phyloP scores from a whole-genome alignment of 2,329 filamentous ascomycete genomes.

The Sporothrix pallida region DNA sequence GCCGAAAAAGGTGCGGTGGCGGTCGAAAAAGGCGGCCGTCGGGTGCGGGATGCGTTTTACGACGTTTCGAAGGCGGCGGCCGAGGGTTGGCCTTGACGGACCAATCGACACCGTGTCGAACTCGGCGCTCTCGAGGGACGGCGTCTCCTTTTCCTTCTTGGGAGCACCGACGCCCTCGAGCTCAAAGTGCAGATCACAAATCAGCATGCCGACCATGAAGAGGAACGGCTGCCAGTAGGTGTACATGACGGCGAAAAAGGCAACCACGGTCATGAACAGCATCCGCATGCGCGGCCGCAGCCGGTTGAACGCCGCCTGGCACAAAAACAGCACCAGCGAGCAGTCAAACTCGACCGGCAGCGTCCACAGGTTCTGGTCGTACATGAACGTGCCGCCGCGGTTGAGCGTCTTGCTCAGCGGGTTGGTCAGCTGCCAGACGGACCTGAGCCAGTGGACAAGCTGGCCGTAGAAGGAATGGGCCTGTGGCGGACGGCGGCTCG shows the following conservation, averaged over 20 bases:
- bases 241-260: constrained; percentile 33
- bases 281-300: constrained; percentile 36
- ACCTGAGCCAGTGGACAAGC: constrained; percentile 35
- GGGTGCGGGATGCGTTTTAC: background rate
- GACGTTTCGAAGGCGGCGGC: background rate
- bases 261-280: constrained; percentile 35
- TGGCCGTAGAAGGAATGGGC: constrained; percentile 23
- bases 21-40: background rate
- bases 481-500: constrained; percentile 35
- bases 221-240: constrained; percentile 43
- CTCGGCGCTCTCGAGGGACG: background rate
- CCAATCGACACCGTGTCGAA: constrained; percentile 26
- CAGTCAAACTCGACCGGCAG: constrained; percentile 48
- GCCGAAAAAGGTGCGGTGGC: constrained; percentile 51
- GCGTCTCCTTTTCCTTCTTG: background rate
- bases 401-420: constrained; percentile 36
- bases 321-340: constrained; percentile 46
- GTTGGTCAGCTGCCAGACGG: constrained; percentile 32
- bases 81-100: background rate
- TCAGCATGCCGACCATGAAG: constrained; percentile 45
- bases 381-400: constrained; percentile 37
- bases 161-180: constrained; percentile 39
- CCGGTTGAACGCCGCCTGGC: constrained; percentile 44
- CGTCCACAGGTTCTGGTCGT: constrained; percentile 48
- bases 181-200: constrained; percentile 43